phyloP scores from a whole-genome alignment of 805 yeast genomes.

The Vanderwaltozyma polyspora region DNA sequence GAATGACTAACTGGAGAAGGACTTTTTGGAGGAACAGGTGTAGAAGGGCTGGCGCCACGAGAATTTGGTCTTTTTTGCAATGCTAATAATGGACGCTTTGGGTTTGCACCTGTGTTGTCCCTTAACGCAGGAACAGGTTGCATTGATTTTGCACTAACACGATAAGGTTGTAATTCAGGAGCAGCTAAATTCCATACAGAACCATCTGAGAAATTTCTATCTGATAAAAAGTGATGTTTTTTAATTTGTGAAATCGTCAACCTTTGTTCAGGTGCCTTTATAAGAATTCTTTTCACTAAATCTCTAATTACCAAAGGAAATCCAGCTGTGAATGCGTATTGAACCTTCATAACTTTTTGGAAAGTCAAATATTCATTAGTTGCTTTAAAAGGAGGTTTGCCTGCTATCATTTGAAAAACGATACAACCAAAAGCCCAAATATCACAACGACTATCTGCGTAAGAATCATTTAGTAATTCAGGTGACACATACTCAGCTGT shows the following conservation, averaged over 20 bases:
- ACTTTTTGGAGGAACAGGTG: slow-evolving; percentile 3
- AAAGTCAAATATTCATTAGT: slow-evolving; percentile 72
- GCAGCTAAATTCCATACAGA: slow-evolving; percentile 48
- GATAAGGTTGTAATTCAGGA: slow-evolving; percentile 62
- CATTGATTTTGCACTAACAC: slow-evolving; percentile 69
- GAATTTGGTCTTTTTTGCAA: slow-evolving; percentile 14
- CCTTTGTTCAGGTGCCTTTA: slow-evolving; percentile 54
- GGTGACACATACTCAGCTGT: slow-evolving; percentile 82
- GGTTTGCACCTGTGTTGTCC: not conserved
- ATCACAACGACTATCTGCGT: slow-evolving; percentile 85
- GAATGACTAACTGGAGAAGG: not conserved
- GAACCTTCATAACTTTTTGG: slow-evolving; percentile 70
- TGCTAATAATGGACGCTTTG: slow-evolving; percentile 1
- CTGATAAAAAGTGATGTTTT: slow-evolving; percentile 51
- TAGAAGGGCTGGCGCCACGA: slow-evolving; percentile 14
- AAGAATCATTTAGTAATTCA: slow-evolving; percentile 62
- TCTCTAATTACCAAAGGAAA: slow-evolving; percentile 67
- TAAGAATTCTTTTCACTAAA: slow-evolving; percentile 55
- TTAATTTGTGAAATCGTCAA: slow-evolving; percentile 46
- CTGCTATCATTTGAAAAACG: slow-evolving; percentile 88
- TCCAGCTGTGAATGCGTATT: slow-evolving; percentile 77
- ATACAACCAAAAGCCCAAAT: slow-evolving; percentile 99
- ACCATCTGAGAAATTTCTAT: slow-evolving; percentile 43
- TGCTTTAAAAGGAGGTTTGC: slow-evolving; percentile 80
- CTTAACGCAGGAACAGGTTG: slow-evolving; percentile 46